Base-by-base conservation (phyloP, 2,329 filamentous ascomycete species). In the Alternaria angustiovoidea region DNA sequence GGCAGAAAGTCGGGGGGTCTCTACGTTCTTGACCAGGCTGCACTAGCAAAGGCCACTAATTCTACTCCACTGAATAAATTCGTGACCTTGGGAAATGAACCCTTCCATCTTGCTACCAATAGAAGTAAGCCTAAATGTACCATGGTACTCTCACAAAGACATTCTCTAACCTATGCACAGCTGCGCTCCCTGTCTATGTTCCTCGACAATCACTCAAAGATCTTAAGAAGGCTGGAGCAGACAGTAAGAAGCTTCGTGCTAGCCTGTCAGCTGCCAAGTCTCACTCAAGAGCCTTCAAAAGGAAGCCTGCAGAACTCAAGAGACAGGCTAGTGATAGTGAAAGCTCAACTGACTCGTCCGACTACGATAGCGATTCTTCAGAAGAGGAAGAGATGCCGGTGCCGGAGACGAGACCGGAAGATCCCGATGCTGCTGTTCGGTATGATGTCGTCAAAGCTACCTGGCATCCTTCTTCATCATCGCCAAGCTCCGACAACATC, bases 391-490 rank as follows among this genome's bases (percentile, higher is more conserved):
- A 80, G 16, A 86, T 85, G 16, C 87, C 87, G 22, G 74, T 88
- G 7, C 84, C 87, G 11, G 67, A 79, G 20, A 77, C 78, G 57
- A 81, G 86, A 26, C 84, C 87, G 9, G 81, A 78, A 38, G 84
- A 86, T 46, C 81, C 84, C 5, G 78, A 84, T 61, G 83, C 80
- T 66, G 85, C 82, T 43, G 82, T 83, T 14, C 81, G 82, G 54
- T 89, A 88, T 74, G 86, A 89, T 70, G 82, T 85, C 9, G 83
- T 88, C 57, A 86, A 86, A 72, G 86, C 86, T 30, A 82, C 88
- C 11, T 89, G 87, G 87, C 83, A 81, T 49, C 83, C 85, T 46
- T 83, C 83, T 61, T 85, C 84, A 63, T 83, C 82, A 61, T 75
- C 79, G 32, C 78, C 83, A 20, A 78, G 80, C 55, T 78, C 81